Base-by-base conservation (phyloP, 2,329 filamentous ascomycete genomes). In the Capronia americana region DNA sequence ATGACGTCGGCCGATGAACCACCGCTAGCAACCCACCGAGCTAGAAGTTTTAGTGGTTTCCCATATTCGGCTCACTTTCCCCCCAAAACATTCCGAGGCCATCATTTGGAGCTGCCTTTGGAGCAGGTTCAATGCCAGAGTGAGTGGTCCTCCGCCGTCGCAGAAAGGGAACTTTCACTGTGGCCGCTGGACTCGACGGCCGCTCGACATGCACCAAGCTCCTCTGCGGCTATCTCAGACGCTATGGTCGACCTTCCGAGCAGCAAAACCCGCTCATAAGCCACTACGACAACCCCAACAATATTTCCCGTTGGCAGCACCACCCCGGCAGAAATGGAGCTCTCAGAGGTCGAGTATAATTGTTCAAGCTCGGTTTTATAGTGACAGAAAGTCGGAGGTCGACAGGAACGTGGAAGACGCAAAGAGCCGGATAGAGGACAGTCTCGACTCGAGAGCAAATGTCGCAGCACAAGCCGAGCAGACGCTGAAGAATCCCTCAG, bases 181-280 rank as follows among this genome's bases (percentile, higher is more conserved):
- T 53, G 34, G 51, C 48, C 58, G 12, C 28, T 28, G 58, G 20
- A 41, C 12, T 61, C 30, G 38, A 20, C 32, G 50, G 17, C 12
- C 66, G 63, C 61, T 66, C 63, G 64, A 63, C 50, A 74, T 74
- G 72, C 72, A 72, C 66, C 71, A 70, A 66, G 66, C 71, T 68
- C 72, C 72, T 20, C 41, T 71, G 54, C 70, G 71, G 20, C 66
- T 74, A 44, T 67, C 69, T 60, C 71, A 72, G 65, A 67, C 70
- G 50, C 44, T 74, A 64, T 72, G 72, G 67, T 66, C 70, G 64
- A 70, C 70, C 28, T 74, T 74, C 69, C 68, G 64, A 68, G 70
- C 70, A 57, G 69, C 66, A 74, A 69, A 69, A 41, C 70, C 71
- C 14, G 61, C 61, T 50, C 59, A 65, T 20, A 57, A 48, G 51